These are phyloP conservation scores for Penicillium paxilli DNA, from an alignment of 495 filamentous ascomycete species.

Conservation along the genomic window DNA sequence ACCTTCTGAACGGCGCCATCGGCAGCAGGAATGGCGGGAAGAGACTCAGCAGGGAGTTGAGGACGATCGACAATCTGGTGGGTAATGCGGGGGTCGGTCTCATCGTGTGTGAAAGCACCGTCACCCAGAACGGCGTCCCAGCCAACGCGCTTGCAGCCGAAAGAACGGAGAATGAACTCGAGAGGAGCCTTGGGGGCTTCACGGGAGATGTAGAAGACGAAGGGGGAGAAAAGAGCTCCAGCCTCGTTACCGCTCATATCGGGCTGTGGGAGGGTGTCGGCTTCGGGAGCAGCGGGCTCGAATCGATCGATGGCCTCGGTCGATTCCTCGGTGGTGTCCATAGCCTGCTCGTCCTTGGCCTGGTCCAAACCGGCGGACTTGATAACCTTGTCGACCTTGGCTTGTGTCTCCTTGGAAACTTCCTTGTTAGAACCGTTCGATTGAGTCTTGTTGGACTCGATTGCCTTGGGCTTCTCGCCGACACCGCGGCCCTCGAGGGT, in stretches of 20 bases:
- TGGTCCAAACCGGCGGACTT: slow-evolving; percentile 44
- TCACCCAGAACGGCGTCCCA: slow-evolving; percentile 90
- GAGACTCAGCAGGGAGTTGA: slow-evolving; percentile 62
- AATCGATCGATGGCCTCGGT: slow-evolving; percentile 86
- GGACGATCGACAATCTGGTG: slow-evolving; percentile 95
- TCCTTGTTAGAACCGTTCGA: slow-evolving; percentile 47
- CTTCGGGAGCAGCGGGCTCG: slow-evolving; percentile 71
- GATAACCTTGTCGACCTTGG: slow-evolving; percentile 55
- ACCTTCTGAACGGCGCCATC: slow-evolving; percentile 48
- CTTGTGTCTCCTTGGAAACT: slow-evolving; percentile 50
- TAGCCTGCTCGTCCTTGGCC: slow-evolving; percentile 42
- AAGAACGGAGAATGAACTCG: slow-evolving; percentile 91
- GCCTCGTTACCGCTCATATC: slow-evolving; percentile 53
- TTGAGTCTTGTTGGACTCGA: slow-evolving; percentile 51
- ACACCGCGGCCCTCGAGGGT: slow-evolving; percentile 73
- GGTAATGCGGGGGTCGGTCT: slow-evolving; percentile 83
- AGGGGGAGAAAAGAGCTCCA: slow-evolving; percentile 75
- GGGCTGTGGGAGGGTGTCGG: slow-evolving; percentile 85
- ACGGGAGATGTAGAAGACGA: slow-evolving; percentile 89
- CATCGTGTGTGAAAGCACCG: slow-evolving; percentile 86
- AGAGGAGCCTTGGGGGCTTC: slow-evolving; percentile 89
- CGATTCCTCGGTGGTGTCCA: slow-evolving; percentile 43
- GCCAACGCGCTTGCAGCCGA: slow-evolving; percentile 93
- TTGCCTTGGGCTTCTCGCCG: slow-evolving; percentile 51
- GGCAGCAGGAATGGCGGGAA: slow-evolving; percentile 56